These are phyloP conservation scores for Heteromeles arbutifolia DNA, from an alignment of 306 rosid genomes.

Conservation along the genomic window DNA sequence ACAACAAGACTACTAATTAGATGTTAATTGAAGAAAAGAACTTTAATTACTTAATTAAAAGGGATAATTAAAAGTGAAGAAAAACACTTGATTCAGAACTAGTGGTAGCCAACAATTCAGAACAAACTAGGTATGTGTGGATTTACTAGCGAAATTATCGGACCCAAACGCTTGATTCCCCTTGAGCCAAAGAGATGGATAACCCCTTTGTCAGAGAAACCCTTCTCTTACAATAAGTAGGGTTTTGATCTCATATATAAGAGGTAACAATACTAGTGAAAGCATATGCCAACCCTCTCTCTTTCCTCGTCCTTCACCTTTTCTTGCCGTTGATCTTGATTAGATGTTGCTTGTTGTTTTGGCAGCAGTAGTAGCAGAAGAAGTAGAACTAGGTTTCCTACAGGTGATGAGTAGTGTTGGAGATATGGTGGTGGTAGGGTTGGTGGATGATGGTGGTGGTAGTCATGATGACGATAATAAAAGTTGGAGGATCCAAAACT, in stretches of 20 bases:
- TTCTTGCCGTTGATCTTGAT: slow-evolving; percentile 7
- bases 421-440: slow-evolving; percentile 4
- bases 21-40: background rate
- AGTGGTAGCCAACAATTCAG: slow-evolving; percentile 16
- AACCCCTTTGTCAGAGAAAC: slow-evolving; percentile 24
- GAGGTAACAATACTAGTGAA: background rate
- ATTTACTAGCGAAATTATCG: slow-evolving; percentile 55
- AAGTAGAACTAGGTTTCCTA: background rate
- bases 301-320: slow-evolving; percentile 17
- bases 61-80: background rate
- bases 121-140: background rate
- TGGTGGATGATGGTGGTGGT: slow-evolving; percentile 21
- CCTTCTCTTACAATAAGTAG: slow-evolving; percentile 23
- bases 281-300: slow-evolving; percentile 8
- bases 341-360: background rate
- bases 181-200: slow-evolving; percentile 32
- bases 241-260: slow-evolving; percentile 21
- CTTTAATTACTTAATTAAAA: background rate
- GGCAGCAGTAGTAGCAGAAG: too few relatives aligned
- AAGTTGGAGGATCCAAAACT: slow-evolving; percentile 3
- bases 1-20: background rate
- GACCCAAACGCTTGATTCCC: slow-evolving; percentile 99
- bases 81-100: background rate
- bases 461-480: slow-evolving; percentile 30
- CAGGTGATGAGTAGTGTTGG: background rate